Conservation (phyloP, 2,329 filamentous ascomycete species). For the Pestalotiopsis sp. region DNA sequence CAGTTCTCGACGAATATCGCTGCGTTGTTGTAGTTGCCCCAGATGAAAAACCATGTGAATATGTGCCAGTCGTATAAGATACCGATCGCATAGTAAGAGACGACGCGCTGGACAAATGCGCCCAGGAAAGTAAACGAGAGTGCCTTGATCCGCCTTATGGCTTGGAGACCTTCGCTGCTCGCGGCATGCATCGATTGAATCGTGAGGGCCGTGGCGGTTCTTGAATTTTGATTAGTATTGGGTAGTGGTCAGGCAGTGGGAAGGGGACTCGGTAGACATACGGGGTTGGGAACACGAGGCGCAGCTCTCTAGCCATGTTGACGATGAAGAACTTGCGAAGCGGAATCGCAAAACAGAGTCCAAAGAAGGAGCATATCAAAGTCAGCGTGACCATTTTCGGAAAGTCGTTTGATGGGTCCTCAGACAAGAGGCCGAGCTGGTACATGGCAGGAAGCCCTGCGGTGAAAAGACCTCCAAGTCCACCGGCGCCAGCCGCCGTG, state of each 20-base stretch:
- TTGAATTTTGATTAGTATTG: neutral
- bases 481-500: constrained; percentile 55
- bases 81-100: constrained; percentile 58
- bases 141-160: constrained; percentile 57
- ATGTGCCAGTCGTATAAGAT: constrained; percentile 60
- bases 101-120: constrained; percentile 53
- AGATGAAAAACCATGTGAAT: constrained; percentile 56
- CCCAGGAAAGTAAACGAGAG: constrained; percentile 48
- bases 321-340: constrained; percentile 71
- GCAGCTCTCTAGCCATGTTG: constrained; percentile 61
- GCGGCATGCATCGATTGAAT: constrained; percentile 62
- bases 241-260: neutral
- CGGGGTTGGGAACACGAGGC: constrained; percentile 57
- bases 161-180: constrained; percentile 48
- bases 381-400: constrained; percentile 61
- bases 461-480: constrained; percentile 55
- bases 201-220: constrained; percentile 56
- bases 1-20: constrained; percentile 58
- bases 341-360: constrained; percentile 63
- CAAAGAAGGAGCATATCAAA: constrained; percentile 64
- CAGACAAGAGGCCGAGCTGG: constrained; percentile 47
- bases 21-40: constrained; percentile 50
- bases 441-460: constrained; percentile 59
- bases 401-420: constrained; percentile 54
- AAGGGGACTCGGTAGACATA: neutral